Conservation (phyloP, 169 alveolate genomes). For the Plasmodium reichenowi region DNA sequence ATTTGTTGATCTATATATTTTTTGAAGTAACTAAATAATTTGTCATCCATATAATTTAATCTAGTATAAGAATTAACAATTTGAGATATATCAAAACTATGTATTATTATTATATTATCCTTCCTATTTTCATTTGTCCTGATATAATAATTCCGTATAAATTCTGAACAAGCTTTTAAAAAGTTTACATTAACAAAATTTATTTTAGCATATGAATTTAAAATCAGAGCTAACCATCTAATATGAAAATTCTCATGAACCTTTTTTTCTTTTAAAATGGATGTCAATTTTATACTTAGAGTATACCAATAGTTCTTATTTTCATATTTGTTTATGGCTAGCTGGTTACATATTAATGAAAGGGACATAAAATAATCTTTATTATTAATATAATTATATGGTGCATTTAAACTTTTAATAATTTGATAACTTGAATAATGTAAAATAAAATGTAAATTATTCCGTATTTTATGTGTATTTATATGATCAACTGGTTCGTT, state of each 20-base stretch:
- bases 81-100: slow-evolving; percentile 67
- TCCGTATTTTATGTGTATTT: not conserved
- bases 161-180: slow-evolving; percentile 10
- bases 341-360: slow-evolving; percentile 56
- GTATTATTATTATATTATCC: not conserved
- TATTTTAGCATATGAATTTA: slow-evolving; percentile 45
- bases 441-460: slow-evolving; percentile 11
- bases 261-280: slow-evolving; percentile 15
- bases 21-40: slow-evolving; percentile 19
- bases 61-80: slow-evolving; percentile 39
- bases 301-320: slow-evolving; percentile 25
- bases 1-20: slow-evolving; percentile 16
- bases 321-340: slow-evolving; percentile 32
- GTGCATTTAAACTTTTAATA: slow-evolving; percentile 23
- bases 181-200: slow-evolving; percentile 17
- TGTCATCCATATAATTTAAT: slow-evolving; percentile 29
- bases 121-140: not conserved
- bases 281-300: slow-evolving; percentile 17
- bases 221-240: slow-evolving; percentile 52
- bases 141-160: slow-evolving; percentile 1
- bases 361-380: slow-evolving; percentile 67
- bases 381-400: slow-evolving; percentile 20
- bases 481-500: not conserved
- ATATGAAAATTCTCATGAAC: slow-evolving; percentile 8
- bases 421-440: slow-evolving; percentile 42